These are phyloP conservation scores for Aspergillus intermedius DNA, from an alignment of 2,329 filamentous ascomycete genomes.

Conservation along the genomic window DNA sequence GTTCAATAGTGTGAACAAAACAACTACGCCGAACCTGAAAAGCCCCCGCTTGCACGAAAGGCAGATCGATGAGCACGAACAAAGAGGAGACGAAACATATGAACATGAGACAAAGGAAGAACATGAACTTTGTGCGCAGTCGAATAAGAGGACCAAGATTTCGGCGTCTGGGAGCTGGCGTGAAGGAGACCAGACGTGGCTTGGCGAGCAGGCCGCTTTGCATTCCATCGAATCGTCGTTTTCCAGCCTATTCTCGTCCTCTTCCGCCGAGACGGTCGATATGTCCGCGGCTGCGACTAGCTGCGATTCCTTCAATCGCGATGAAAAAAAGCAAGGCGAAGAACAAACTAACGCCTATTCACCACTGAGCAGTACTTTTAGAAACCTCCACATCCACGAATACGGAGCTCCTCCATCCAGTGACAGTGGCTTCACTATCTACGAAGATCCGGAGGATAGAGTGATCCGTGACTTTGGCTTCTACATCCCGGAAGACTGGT, in stretches of 20 bases:
- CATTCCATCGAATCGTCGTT: no score
- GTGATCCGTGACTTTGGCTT: background rate
- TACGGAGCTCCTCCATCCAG: background rate
- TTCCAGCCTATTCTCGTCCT: background rate
- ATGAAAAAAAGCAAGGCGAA: background rate
- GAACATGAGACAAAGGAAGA: background rate
- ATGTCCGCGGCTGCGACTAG: background rate
- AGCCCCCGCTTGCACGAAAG: background rate
- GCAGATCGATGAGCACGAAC: background rate
- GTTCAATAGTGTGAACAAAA: background rate
- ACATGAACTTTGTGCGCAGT: background rate
- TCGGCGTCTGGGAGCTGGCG: conserved; percentile 1
- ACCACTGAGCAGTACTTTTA: background rate
- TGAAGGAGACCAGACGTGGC: background rate
- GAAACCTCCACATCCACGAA: background rate
- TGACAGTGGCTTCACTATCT: conserved; percentile 10
- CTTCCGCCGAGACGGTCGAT: background rate
- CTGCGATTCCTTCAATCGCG: background rate
- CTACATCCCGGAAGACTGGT: background rate
- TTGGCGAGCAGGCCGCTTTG: background rate
- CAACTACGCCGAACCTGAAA: background rate
- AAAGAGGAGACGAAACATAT: background rate
- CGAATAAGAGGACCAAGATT: background rate
- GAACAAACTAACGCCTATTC: background rate
- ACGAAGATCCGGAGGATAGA: conserved; percentile 13